phyloP scores from a whole-genome alignment of 768 basidiomycete genomes.

The Xerocomellus dryophilus region DNA sequence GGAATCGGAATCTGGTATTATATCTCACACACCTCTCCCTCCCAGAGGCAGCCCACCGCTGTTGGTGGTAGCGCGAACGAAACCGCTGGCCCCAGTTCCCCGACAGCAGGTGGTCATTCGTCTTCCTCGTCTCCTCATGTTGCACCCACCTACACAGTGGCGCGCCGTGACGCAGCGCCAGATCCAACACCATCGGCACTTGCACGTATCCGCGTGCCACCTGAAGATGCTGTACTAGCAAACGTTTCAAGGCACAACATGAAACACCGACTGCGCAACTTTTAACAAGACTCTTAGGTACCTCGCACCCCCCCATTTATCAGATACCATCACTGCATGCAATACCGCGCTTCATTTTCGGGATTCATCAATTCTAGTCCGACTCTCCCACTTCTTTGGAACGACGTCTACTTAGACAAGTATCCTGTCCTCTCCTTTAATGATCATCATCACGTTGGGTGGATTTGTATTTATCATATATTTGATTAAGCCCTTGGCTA shows the following conservation, averaged over 20 bases:
- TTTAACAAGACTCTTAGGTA: conserved; percentile 1
- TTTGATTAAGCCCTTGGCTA: conserved; percentile 15
- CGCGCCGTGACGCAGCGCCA: conserved; percentile 32
- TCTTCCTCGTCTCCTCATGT: conserved; percentile 41
- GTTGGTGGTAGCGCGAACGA: conserved; percentile 63
- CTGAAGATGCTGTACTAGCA: conserved; percentile 2
- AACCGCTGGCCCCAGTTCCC: conserved; percentile 23
- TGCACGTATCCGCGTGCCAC: conserved; percentile 3
- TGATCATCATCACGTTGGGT: conserved; percentile 16
- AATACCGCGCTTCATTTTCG: not conserved
- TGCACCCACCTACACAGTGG: conserved; percentile 60
- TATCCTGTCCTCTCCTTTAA: conserved; percentile 34
- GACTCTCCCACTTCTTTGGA: conserved; percentile 11
- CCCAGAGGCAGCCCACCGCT: conserved; percentile 53
- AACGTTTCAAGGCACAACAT: conserved; percentile 7
- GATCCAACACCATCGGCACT: conserved; percentile 18
- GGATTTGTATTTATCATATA: conserved; percentile 26
- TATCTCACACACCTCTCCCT: conserved; percentile 47
- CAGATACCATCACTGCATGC: conserved; percentile 4
- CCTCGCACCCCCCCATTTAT: not conserved
- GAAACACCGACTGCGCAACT: conserved; percentile 8
- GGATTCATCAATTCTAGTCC: not conserved
- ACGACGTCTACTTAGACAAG: conserved; percentile 23
- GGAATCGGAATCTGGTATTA: conserved; percentile 62
- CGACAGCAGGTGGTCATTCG: conserved; percentile 11